phyloP scores from a whole-genome alignment of 2,329 filamentous ascomycete genomes.

The Fusarium sp. region DNA sequence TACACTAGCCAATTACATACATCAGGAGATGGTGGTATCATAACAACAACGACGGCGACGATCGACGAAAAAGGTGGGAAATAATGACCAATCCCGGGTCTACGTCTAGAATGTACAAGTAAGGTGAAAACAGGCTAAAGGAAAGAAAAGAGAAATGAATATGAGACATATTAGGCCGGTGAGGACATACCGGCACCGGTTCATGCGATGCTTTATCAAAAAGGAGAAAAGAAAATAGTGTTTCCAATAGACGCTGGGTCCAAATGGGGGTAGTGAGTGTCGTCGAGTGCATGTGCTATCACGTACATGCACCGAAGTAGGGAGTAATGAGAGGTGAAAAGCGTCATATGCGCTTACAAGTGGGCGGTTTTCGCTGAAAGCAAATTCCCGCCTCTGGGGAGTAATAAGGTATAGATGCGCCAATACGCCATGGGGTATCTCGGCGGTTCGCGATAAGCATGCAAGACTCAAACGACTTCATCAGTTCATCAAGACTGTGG shows the following conservation, averaged over 20 bases:
- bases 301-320: constrained; percentile 30
- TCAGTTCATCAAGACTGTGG: constrained; percentile 34
- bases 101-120: constrained; percentile 52
- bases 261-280: constrained; percentile 30
- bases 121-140: constrained; percentile 36
- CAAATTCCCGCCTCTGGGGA: constrained; percentile 1
- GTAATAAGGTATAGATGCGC: constrained; percentile 17
- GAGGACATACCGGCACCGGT: constrained; percentile 45
- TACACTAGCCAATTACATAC: constrained; percentile 47
- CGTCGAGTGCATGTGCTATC: constrained; percentile 22
- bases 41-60: constrained; percentile 42
- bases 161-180: constrained; percentile 51
- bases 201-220: constrained; percentile 42
- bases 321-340: constrained; percentile 26
- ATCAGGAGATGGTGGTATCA: constrained; percentile 49
- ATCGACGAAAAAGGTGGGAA: constrained; percentile 37
- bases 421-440: constrained; percentile 37
- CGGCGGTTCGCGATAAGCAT: constrained; percentile 24
- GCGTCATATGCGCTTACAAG: constrained; percentile 24
- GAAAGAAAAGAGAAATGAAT: constrained; percentile 38
- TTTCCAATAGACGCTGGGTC: constrained; percentile 31
- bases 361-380: constrained; percentile 8
- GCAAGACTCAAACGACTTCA: constrained; percentile 28
- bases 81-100: constrained; percentile 47
- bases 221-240: constrained; percentile 36